phyloP scores from a whole-genome alignment of 2,329 filamentous ascomycete species.

The Fusarium verticillioides region DNA sequence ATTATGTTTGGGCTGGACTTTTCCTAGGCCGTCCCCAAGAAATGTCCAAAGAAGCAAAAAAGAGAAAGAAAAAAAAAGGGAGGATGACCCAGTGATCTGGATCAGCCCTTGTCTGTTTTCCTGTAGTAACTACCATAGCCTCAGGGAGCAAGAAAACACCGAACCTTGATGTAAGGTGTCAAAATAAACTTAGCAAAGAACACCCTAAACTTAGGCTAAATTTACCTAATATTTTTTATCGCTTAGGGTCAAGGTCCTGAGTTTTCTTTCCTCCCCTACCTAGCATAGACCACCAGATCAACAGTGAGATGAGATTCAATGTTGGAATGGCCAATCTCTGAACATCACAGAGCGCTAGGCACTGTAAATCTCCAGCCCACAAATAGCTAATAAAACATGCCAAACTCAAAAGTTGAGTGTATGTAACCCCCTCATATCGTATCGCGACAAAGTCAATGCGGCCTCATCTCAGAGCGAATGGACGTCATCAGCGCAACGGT shows the following conservation, averaged over 20 bases:
- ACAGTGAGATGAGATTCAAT: constrained; percentile 34
- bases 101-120: constrained; percentile 41
- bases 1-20: constrained; percentile 23
- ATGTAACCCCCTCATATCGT: constrained; percentile 1
- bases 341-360: not conserved
- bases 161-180: too few relatives aligned
- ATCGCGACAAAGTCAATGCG: constrained; percentile 23
- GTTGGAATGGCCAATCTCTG: constrained; percentile 17
- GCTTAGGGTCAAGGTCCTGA: too few relatives aligned
- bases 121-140: not conserved
- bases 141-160: too few relatives aligned
- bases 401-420: constrained; percentile 3
- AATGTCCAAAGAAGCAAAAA: not conserved
- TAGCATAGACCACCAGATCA: constrained; percentile 34
- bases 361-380: not conserved
- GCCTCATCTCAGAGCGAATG: constrained; percentile 6
- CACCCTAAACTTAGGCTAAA: too few relatives aligned
- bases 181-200: too few relatives aligned
- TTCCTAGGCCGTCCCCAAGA: not conserved
- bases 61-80: not conserved
- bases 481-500: constrained; percentile 28
- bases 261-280: too few relatives aligned
- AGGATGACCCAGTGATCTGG: constrained; percentile 45
- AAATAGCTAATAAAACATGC: not conserved
- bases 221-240: too few relatives aligned